Evolutionary conservation across 2,329 filamentous ascomycete species (phyloP), one percentile per base, ranked within the genome.

Genomic region (Acephala macrosclerotiorum): DNA sequence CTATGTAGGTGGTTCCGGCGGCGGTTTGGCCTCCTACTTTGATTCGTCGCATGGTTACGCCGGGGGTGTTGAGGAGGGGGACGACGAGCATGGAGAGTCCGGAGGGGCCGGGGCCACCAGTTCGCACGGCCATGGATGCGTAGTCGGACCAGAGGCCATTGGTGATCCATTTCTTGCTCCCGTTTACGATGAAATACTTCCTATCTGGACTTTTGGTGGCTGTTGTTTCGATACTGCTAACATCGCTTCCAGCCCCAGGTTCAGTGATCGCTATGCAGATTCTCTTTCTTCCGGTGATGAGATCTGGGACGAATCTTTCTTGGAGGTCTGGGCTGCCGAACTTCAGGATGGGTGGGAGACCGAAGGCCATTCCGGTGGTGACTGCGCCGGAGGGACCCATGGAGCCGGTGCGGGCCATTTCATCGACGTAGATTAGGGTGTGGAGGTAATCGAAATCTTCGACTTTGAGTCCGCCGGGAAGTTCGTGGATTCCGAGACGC

Each of bases 261-360:
- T 94, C 91, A 0, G 91, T 94, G 72, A 94, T 93, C 11, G 91
- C 91, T 70, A 94, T 93, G 73, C 91, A 94, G 16, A 83, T 83
- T 49, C 91, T 82, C 78, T 89, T 92, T 74, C 83, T 84, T 7
- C 89, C 89, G 0, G 83, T 85, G 14, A 94, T 80, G 0, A 93
- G 80, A 59, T 91, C 89, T 0, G 91, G 90, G 8, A 94, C 79
- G 69, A 90, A 89, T 11, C 83, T 81, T 69, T 89, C 86, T 76
- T 92, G 88, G 29, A 93, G 79, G 70, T 85, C 76, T 61, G 79
- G 77, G 72, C 80, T 85, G 11, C 88, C 91, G 74, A 89, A 93
- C 73, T 92, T 91, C 72, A 92, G 75, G 56, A 93, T 84, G 0
- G 90, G 89, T 0, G 91, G 89, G 1, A 93, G 84, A 6, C 90